These are phyloP conservation scores for Daucus carota DNA, from an alignment of 129 eudicot genomes.

Conservation along the genomic window DH1_v3.0 NC_030385.2:43468501-43469000, in stretches of 20 bases:
- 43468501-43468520: too few species aligned
- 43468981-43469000: slow-evolving; percentile 75
- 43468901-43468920: slow-evolving; percentile 32
- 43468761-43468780: slow-evolving; percentile 55
- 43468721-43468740: slow-evolving; percentile 93
- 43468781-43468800: slow-evolving; percentile 46
- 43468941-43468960: slow-evolving; percentile 10
- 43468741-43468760: slow-evolving; percentile 72
- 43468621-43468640: neutral
- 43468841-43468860: slow-evolving; percentile 58
- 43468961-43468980: slow-evolving; percentile 42
- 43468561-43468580: neutral
- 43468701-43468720: slow-evolving; percentile 14
- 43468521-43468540: neutral
- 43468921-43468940: slow-evolving; percentile 31
- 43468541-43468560: neutral
- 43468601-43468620: neutral
- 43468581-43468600: too few species aligned
- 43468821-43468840: slow-evolving; percentile 65
- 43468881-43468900: slow-evolving; percentile 30
- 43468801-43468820: slow-evolving; percentile 51
- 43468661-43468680: neutral
- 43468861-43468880: slow-evolving; percentile 38
- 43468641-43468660: neutral
- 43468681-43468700: neutral